These are phyloP conservation scores for Saturnispora quitensis DNA, from an alignment of 805 yeast genomes.

Conservation along the genomic window DNA sequence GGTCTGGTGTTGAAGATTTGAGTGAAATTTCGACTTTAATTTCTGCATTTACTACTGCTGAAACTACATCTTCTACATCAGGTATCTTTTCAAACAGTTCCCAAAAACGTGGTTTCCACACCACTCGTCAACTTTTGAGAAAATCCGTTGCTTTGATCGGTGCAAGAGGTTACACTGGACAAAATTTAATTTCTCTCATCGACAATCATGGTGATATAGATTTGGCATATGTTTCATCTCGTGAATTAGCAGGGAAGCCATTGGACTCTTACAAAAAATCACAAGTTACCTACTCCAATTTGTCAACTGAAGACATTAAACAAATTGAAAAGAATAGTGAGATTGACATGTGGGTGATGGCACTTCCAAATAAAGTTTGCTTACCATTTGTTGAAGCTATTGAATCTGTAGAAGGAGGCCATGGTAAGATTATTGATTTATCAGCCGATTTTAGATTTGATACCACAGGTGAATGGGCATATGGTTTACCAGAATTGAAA, in stretches of 20 bases:
- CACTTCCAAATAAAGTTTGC: constrained; percentile 96
- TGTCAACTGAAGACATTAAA: constrained; percentile 80
- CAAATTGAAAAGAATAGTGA: constrained; percentile 63
- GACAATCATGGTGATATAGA: constrained; percentile 84
- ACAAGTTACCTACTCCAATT: constrained; percentile 71
- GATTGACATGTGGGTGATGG: constrained; percentile 98
- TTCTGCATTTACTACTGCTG: constrained; percentile 35
- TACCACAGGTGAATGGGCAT: constrained; percentile 77
- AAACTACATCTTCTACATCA: constrained; percentile 26
- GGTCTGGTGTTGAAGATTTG: constrained; percentile 80
- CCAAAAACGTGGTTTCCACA: constrained; percentile 23
- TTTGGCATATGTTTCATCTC: constrained; percentile 86
- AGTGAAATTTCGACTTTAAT: constrained; percentile 56
- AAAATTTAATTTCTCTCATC: constrained; percentile 78
- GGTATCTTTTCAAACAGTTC: constrained; percentile 38
- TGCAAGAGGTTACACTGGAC: constrained; percentile 97
- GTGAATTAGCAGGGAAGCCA: constrained; percentile 84
- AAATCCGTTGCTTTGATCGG: constrained; percentile 84
- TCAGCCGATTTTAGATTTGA: constrained; percentile 97
- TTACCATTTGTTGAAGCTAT: constrained; percentile 78
- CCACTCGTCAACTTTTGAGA: constrained; percentile 12
- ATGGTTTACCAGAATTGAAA: constrained; percentile 91
- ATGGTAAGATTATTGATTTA: constrained; percentile 79
- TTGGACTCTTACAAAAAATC: constrained; percentile 81
- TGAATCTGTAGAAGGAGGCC: constrained; percentile 49